phyloP scores from a whole-genome alignment of 345 rosid genomes.

The Euclidium syriacum region DNA sequence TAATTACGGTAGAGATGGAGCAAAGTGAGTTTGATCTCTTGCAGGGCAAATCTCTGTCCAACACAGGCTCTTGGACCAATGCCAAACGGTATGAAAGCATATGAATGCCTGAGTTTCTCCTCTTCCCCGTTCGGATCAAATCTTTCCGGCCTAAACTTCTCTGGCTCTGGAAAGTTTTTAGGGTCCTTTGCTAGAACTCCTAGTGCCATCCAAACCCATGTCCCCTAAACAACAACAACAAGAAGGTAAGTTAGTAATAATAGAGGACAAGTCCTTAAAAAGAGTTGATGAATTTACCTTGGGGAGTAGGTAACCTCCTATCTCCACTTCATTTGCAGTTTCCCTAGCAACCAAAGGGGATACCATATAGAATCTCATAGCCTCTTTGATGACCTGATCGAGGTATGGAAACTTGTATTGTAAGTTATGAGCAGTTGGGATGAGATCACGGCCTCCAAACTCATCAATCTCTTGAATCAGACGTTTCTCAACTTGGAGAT shows the following conservation, averaged over 20 bases:
- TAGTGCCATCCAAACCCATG: conserved; percentile 92
- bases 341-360: conserved; percentile 87
- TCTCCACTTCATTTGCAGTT: conserved; percentile 68
- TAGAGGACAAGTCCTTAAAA: background rate
- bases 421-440: conserved; percentile 62
- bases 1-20: conserved; percentile 61
- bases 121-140: conserved; percentile 76
- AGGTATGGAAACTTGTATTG: conserved; percentile 72
- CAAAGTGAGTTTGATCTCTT: conserved; percentile 71
- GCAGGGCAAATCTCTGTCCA: conserved; percentile 75
- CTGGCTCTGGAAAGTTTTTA: conserved; percentile 78
- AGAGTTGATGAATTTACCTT: conserved; percentile 42
- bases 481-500: conserved; percentile 65
- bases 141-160: conserved; percentile 78
- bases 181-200: conserved; percentile 93
- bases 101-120: conserved; percentile 76
- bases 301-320: conserved; percentile 81
- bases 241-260: background rate
- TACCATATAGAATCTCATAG: conserved; percentile 76
- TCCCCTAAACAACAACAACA: conserved; percentile 43
- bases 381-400: conserved; percentile 84
- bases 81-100: conserved; percentile 83
- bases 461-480: conserved; percentile 67
- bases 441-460: conserved; percentile 48
- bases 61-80: conserved; percentile 92